Conservation (phyloP, 2,329 filamentous ascomycete species). For the Amphichorda felina region DNA sequence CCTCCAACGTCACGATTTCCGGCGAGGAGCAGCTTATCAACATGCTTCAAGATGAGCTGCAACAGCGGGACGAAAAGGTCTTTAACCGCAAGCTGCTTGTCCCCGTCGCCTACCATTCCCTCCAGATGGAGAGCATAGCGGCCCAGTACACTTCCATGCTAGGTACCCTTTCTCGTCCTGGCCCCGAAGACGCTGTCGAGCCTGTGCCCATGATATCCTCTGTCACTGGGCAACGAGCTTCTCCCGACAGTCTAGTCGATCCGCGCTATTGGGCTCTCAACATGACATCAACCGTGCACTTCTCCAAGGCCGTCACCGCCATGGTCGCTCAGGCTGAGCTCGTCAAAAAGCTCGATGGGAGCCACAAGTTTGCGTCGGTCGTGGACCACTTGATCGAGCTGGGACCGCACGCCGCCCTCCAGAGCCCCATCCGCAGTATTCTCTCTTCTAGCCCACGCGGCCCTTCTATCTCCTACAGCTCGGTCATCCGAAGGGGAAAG, state of each 20-base stretch:
- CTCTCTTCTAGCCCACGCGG: background rate
- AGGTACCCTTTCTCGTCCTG: background rate
- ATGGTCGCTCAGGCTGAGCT: background rate
- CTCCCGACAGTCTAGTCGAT: background rate
- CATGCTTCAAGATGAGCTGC: background rate
- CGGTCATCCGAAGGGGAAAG: background rate
- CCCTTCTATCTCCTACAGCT: background rate
- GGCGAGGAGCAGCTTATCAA: constrained; percentile 19
- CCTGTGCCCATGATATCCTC: constrained; percentile 1
- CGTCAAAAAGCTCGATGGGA: background rate
- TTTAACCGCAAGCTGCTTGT: constrained; percentile 8
- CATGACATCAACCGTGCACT: constrained; percentile 4
- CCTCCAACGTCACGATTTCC: constrained; percentile 31
- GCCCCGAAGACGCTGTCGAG: background rate
- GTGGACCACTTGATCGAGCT: background rate
- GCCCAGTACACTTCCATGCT: background rate
- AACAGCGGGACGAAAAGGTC: background rate
- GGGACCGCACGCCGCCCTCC: background rate
- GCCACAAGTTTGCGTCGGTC: background rate
- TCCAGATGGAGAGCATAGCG: constrained; percentile 4
- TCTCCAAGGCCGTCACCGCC: constrained; percentile 2
- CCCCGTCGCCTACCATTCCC: constrained; percentile 8
- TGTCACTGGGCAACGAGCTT: background rate
- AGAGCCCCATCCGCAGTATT: background rate
- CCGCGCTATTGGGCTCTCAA: constrained; percentile 6